Evolutionary conservation across 495 filamentous ascomycete species (phyloP).

Genomic region (Xylaria nigripes): DNA sequence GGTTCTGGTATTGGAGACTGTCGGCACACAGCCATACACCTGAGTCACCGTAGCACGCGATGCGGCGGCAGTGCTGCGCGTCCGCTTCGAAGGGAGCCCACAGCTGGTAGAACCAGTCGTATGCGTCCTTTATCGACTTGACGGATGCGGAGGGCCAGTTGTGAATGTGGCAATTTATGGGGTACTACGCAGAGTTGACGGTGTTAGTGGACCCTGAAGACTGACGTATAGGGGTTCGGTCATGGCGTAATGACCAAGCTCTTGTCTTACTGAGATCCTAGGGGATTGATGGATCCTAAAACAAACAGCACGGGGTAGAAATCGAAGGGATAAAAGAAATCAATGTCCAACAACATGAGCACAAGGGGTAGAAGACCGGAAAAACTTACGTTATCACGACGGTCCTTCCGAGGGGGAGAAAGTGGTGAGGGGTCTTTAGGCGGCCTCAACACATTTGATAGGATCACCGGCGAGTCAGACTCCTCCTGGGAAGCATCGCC

Average conservation of each 20-base stretch:
- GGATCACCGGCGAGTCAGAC: not conserved
- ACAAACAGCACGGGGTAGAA: not conserved
- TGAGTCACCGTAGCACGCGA: constrained; percentile 6
- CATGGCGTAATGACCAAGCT: no score
- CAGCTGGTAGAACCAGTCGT: constrained; percentile 9
- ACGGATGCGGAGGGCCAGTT: constrained; percentile 11
- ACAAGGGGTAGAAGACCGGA: not conserved
- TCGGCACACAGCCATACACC: constrained; percentile 10
- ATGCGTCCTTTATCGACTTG: constrained; percentile 6
- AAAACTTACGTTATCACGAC: constrained; percentile 4
- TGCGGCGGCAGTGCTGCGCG: constrained; percentile 8
- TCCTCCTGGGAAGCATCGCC: not conserved
- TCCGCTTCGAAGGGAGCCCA: constrained; percentile 6
- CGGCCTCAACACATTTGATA: not conserved
- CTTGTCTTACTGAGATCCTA: not conserved
- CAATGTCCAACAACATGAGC: not conserved
- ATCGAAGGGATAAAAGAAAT: not conserved
- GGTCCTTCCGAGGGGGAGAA: not conserved
- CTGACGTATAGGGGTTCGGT: not conserved
- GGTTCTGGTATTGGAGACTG: not conserved
- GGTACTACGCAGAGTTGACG: not conserved
- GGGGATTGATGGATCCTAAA: not conserved
- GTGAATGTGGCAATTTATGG: constrained; percentile 10
- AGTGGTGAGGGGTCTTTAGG: not conserved
- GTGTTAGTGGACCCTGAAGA: not conserved